Percentiles rank a stretch among this genome's conserved stretches.
Conservation (phyloP, 192 early-diverging fungal genomes). For the Mycoemilia scoparia region DNA sequence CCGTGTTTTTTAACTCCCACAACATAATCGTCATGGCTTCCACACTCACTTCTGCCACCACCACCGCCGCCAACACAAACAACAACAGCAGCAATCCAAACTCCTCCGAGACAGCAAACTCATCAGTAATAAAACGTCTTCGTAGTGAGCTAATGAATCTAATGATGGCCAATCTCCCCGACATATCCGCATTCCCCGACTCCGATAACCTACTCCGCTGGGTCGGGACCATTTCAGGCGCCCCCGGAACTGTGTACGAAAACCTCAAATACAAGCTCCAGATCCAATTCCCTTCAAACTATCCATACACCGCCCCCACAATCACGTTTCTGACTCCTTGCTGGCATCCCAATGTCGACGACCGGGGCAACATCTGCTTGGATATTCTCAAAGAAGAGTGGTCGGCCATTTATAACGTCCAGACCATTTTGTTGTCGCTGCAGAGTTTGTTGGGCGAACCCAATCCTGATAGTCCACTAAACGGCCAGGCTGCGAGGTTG, state of each 20-base stretch:
- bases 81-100: too few species aligned
- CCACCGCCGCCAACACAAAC: too few species aligned
- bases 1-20: too few species aligned
- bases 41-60: too few species aligned
- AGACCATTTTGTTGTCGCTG: constrained; percentile 82
- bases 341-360: constrained; percentile 92
- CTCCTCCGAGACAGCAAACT: too few species aligned
- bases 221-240: constrained; percentile 80
- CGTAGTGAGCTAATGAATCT: constrained; percentile 42
- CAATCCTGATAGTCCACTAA: constrained; percentile 85
- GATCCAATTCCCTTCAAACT: constrained; percentile 50
- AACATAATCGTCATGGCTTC: too few species aligned
- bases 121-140: constrained; percentile 25
- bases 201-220: constrained; percentile 45
- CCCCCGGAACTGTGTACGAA: constrained; percentile 81
- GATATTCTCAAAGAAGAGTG: constrained; percentile 88
- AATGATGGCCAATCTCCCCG: constrained; percentile 40
- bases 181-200: constrained; percentile 51
- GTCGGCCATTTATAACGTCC: constrained; percentile 91
- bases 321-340: constrained; percentile 76
- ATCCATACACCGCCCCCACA: constrained; percentile 82
- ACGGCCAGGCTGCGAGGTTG: constrained; percentile 85
- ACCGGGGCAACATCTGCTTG: constrained; percentile 82
- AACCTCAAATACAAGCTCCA: constrained; percentile 81
- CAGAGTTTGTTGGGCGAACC: constrained; percentile 85